phyloP scores from a whole-genome alignment of 768 basidiomycete species.

The Polyporus arcularius region DNA sequence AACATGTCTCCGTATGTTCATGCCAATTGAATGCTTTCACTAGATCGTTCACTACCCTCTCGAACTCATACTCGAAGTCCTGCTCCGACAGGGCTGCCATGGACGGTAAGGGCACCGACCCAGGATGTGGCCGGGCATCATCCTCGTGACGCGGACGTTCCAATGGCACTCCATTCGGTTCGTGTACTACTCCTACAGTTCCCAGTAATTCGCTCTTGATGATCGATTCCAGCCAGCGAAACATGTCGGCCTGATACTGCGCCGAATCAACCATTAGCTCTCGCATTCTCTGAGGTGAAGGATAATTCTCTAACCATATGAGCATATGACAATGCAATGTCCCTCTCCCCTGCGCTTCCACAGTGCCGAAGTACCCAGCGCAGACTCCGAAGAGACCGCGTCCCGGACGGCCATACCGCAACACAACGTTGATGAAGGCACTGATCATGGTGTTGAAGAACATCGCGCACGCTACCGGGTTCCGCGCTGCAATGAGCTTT shows the following conservation, averaged over 20 bases:
- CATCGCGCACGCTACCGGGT: background rate
- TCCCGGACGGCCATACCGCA: background rate
- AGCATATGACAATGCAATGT: slow-evolving; percentile 37
- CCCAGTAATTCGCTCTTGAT: background rate
- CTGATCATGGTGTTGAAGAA: slow-evolving; percentile 3
- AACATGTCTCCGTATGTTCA: slow-evolving; percentile 16
- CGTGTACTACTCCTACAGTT: background rate
- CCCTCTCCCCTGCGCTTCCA: slow-evolving; percentile 32
- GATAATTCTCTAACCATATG: slow-evolving; percentile 29
- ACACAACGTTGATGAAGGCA: background rate
- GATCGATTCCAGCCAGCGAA: background rate
- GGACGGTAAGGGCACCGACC: too few species aligned
- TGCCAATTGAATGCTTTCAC: slow-evolving; percentile 4
- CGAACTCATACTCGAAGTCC: background rate
- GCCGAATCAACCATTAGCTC: slow-evolving; percentile 7
- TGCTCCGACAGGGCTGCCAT: too few species aligned
- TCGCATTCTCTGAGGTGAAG: slow-evolving; percentile 24
- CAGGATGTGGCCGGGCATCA: background rate
- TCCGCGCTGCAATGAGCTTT: background rate
- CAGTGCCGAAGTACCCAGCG: slow-evolving; percentile 25
- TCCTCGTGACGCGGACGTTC: too few species aligned
- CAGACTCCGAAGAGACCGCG: slow-evolving; percentile 20
- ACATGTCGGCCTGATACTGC: background rate
- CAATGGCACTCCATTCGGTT: too few species aligned
- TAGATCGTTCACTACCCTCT: background rate